A percentile compares a stretch with the other conserved stretches of the same genome.
Conservation (phyloP, 345 rosid species). For the Ceriops decandra region DNA sequence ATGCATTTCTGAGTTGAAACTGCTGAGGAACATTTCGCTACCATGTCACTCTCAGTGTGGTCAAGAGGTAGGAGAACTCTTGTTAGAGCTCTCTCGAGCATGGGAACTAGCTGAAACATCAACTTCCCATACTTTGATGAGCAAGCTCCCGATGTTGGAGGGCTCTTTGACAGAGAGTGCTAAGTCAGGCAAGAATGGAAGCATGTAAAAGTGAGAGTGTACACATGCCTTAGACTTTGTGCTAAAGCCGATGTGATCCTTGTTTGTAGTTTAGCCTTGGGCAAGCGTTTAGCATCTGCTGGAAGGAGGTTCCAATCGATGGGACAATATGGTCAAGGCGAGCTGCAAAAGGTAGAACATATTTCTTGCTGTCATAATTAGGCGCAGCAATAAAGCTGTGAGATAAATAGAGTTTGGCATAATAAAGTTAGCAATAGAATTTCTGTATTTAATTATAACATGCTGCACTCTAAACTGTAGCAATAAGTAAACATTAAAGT, state of each 20-base stretch:
- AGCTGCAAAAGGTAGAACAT: constrained; percentile 60
- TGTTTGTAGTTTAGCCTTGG: constrained; percentile 60
- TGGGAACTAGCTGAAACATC: constrained; percentile 80
- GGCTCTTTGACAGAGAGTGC: constrained; percentile 43
- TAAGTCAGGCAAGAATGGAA: constrained; percentile 61
- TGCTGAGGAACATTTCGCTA: constrained; percentile 6
- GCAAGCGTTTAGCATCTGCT: constrained; percentile 69
- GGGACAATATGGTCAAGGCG: constrained; percentile 97
- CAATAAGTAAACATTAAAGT: no score
- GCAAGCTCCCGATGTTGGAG: constrained; percentile 57
- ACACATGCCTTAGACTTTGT: constrained; percentile 20
- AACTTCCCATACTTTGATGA: constrained; percentile 51
- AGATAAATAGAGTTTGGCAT: no score
- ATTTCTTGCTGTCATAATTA: not conserved
- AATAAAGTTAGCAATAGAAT: no score
- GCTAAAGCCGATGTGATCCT: constrained; percentile 26
- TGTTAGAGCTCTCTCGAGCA: constrained; percentile 70
- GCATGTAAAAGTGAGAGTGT: constrained; percentile 20
- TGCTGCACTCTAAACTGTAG: no score
- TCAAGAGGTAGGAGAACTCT: constrained; percentile 63
- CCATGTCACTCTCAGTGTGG: constrained; percentile 60
- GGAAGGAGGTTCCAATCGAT: constrained; percentile 85
- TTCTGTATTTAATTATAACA: no score
- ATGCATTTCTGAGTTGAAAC: not conserved
- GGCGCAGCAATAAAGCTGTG: no score